Percentiles rank a stretch among this genome's conserved stretches.
Evolutionary conservation across 495 filamentous ascomycete species (phyloP).

Genomic region (Podospora comata): DNA sequence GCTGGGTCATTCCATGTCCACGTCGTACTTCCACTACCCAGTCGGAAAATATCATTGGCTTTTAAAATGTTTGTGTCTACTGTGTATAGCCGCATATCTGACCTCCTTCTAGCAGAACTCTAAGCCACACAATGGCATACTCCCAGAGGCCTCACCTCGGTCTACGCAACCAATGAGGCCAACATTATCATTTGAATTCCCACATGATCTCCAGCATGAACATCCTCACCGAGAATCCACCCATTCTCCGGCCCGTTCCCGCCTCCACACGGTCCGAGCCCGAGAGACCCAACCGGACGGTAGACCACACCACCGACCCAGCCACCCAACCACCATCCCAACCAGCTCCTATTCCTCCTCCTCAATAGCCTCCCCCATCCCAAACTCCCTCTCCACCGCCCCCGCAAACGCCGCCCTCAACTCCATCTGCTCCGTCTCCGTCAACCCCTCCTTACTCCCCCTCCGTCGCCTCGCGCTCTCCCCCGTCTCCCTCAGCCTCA

Average conservation of each 20-base stretch:
- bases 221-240: not conserved
- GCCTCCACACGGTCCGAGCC: not conserved
- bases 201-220: not conserved
- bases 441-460: slow-evolving; percentile 46
- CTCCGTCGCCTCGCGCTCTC: slow-evolving; percentile 52
- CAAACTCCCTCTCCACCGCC: slow-evolving; percentile 30
- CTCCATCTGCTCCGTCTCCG: slow-evolving; percentile 44
- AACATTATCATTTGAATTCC: not conserved
- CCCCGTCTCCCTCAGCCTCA: slow-evolving; percentile 57
- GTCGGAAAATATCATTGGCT: not conserved
- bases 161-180: not conserved
- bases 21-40: not conserved
- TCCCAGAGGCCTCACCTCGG: not conserved
- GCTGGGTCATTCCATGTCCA: not conserved
- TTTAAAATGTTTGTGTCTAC: not conserved
- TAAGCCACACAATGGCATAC: not conserved
- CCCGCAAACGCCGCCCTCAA: slow-evolving; percentile 34
- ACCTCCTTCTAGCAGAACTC: not conserved
- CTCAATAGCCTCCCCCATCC: not conserved
- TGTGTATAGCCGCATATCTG: not conserved
- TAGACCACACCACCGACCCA: not conserved
- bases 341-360: not conserved
- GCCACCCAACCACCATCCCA: not conserved
- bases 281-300: not conserved
- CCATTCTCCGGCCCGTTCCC: not conserved